A percentile compares a stretch with the other conserved stretches of the same genome.
phyloP scores from a whole-genome alignment of 495 filamentous ascomycete species.

The Neurospora sp. region DNA sequence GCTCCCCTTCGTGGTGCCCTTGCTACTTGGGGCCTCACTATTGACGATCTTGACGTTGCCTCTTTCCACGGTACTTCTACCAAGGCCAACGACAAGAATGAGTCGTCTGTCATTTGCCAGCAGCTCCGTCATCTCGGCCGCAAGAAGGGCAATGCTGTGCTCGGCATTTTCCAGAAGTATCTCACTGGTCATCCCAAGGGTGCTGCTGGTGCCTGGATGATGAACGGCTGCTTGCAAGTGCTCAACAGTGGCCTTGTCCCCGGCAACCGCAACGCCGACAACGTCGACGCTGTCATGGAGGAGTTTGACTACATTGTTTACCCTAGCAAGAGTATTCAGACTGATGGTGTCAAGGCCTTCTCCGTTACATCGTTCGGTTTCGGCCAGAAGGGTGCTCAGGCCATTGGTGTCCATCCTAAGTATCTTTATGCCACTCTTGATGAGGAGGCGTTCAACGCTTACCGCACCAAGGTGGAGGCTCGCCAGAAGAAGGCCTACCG shows the following conservation, averaged over 20 bases:
- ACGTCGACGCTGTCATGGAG: slow-evolving; percentile 92
- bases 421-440: slow-evolving; percentile 96
- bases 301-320: slow-evolving; percentile 97
- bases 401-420: slow-evolving; percentile 89
- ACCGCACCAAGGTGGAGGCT: slow-evolving; percentile 78
- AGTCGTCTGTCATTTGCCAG: slow-evolving; percentile 94
- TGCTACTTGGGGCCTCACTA: slow-evolving; percentile 94
- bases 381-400: slow-evolving; percentile 97
- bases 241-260: slow-evolving; percentile 89
- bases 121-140: slow-evolving; percentile 92
- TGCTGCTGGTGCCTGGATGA: slow-evolving; percentile 98
- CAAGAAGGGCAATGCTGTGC: slow-evolving; percentile 86
- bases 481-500: slow-evolving; percentile 97
- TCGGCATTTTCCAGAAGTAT: slow-evolving; percentile 99
- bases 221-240: slow-evolving; percentile 94
- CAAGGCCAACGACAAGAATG: slow-evolving; percentile 99
- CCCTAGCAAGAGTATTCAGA: slow-evolving; percentile 90
- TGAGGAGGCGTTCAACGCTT: slow-evolving; percentile 66
- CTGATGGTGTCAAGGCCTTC: slow-evolving; percentile 96
- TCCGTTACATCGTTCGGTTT: slow-evolving; percentile 98
- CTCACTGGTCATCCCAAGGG: slow-evolving; percentile 98
- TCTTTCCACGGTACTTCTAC: slow-evolving; percentile 99
- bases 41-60: slow-evolving; percentile 88
- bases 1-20: slow-evolving; percentile 90
- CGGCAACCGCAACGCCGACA: slow-evolving; percentile 96